Evolutionary conservation across 441 rosid species (phyloP).

Genomic region (Viola pubescens): DNA sequence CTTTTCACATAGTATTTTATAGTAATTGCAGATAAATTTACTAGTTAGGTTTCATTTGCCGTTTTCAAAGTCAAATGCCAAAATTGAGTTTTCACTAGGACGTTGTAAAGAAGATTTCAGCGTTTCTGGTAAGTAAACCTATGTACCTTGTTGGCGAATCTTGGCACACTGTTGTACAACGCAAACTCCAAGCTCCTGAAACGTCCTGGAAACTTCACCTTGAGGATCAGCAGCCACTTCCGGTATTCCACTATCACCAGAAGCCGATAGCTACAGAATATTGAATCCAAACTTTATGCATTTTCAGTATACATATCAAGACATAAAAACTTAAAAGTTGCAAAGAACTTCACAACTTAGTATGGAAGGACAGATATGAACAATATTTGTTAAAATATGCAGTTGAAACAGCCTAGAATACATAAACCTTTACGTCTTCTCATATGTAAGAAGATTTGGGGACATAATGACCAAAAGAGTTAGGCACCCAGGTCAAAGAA

Average conservation of each 20-base stretch:
- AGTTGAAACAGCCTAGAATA: no score
- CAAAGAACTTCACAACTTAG: no score
- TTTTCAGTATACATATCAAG: conserved; percentile 4
- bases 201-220: conserved; percentile 75
- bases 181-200: conserved; percentile 88
- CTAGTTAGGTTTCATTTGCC: no score
- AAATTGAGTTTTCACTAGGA: no score
- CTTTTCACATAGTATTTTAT: no score
- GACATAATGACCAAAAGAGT: background rate
- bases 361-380: no score
- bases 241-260: conserved; percentile 89
- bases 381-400: no score
- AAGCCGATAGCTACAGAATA: conserved; percentile 66
- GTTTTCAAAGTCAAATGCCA: no score
- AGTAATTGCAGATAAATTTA: no score
- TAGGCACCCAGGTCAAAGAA: background rate
- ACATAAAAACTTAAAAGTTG: background rate
- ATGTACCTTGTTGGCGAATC: conserved; percentile 89
- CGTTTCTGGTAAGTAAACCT: background rate
- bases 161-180: conserved; percentile 94
- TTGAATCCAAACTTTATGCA: conserved; percentile 7
- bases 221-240: conserved; percentile 88
- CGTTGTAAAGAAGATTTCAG: no score
- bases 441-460: no score
- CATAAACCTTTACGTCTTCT: no score